Conservation (phyloP, 106 monocot species). For the Alisma plantagoaquatica region DNA sequence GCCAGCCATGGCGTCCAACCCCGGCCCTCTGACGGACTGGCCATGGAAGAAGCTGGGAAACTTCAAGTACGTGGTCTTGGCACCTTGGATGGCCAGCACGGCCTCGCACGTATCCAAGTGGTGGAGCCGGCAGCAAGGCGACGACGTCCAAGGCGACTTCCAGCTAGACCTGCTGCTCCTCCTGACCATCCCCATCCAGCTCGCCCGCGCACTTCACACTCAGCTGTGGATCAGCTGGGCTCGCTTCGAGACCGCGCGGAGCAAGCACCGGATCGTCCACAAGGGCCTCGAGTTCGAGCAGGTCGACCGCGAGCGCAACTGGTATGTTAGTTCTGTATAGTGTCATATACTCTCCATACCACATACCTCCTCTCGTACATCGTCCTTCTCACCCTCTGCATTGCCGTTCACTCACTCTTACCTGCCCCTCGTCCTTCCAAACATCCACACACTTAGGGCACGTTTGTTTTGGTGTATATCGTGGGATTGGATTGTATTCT, state of each 20-base stretch:
- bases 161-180: slow-evolving; percentile 16
- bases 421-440: no score
- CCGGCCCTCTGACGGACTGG: slow-evolving; percentile 70
- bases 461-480: no score
- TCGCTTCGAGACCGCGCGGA: slow-evolving; percentile 48
- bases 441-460: no score
- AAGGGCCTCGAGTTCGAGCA: slow-evolving; percentile 62
- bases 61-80: slow-evolving; percentile 63
- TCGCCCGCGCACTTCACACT: slow-evolving; percentile 24
- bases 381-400: no score
- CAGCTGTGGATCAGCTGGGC: slow-evolving; percentile 55
- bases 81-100: slow-evolving; percentile 36
- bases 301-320: slow-evolving; percentile 62
- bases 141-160: no score
- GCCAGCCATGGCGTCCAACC: slow-evolving; percentile 60
- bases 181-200: slow-evolving; percentile 16
- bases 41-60: slow-evolving; percentile 78
- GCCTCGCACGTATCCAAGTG: slow-evolving; percentile 5
- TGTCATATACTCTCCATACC: no score
- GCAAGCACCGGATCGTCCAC: slow-evolving; percentile 47
- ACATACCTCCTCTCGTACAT: no score
- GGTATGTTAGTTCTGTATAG: slow-evolving; percentile 24
- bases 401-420: no score
- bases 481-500: no score
- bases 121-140: no score